Evolutionary conservation across 176 grass and related monocot genomes (phyloP).

Genomic region (Triticum urartu): DNA sequence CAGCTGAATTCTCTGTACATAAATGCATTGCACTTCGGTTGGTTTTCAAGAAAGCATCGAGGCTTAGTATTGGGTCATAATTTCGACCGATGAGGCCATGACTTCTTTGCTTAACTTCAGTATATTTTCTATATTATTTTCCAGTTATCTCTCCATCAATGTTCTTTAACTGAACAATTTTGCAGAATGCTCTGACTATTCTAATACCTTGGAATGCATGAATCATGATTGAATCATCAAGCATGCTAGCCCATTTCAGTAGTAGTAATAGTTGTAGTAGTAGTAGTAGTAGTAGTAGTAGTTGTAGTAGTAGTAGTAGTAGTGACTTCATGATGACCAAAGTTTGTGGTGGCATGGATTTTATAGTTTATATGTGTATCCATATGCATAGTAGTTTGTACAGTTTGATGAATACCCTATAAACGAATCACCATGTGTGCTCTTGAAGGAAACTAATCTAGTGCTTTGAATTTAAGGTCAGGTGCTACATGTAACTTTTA

Average conservation of each 20-base stretch:
- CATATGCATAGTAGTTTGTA: background rate
- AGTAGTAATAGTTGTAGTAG: too few species aligned
- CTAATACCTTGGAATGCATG: background rate
- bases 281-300: too few species aligned
- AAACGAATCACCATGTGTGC: background rate
- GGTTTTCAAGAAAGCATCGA: background rate
- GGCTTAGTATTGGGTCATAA: background rate
- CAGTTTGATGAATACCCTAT: background rate
- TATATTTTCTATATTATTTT: too few species aligned
- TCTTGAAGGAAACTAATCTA: background rate
- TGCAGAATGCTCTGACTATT: background rate
- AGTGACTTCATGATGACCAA: background rate
- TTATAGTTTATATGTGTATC: background rate
- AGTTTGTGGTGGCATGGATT: background rate
- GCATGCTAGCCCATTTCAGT: background rate
- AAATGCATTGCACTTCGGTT: background rate
- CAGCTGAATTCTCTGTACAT: background rate
- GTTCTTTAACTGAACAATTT: background rate
- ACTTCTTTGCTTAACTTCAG: too few species aligned
- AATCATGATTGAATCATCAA: background rate
- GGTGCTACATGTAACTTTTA: background rate
- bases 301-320: background rate
- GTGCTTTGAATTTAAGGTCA: slow-evolving; percentile 2
- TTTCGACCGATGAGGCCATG: too few species aligned
- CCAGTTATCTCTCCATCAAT: background rate